Evolutionary conservation across 2,329 filamentous ascomycete species (phyloP).

Genomic region (Didymella keratinophila): DNA sequence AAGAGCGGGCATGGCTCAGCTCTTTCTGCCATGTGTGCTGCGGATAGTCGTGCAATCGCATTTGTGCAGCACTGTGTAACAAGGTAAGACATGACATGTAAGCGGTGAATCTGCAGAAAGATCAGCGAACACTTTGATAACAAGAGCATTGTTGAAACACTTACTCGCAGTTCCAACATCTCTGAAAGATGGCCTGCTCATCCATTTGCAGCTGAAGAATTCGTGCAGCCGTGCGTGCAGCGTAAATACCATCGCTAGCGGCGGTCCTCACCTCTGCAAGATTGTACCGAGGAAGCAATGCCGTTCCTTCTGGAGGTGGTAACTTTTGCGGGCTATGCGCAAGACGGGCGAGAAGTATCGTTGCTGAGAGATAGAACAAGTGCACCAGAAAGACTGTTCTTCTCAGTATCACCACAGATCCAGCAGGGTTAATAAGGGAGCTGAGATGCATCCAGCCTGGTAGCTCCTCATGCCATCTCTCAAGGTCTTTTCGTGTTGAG

Average conservation of each 20-base stretch:
- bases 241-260: not conserved
- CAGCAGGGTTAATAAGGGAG: not conserved
- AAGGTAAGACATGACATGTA: not conserved
- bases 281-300: not conserved
- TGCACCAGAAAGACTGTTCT: not conserved
- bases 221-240: not conserved
- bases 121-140: not conserved
- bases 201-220: not conserved
- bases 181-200: not conserved
- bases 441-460: not conserved
- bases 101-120: not conserved
- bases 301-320: no score
- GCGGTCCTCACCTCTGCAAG: not conserved
- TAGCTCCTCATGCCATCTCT: not conserved
- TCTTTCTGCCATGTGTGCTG: not conserved
- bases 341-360: not conserved
- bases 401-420: not conserved
- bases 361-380: not conserved
- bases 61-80: not conserved
- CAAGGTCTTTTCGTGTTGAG: not conserved
- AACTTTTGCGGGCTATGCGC: not conserved
- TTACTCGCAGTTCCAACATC: not conserved
- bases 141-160: not conserved
- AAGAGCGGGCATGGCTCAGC: not conserved
- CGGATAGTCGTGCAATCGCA: not conserved